Percentiles rank a stretch among this genome's conserved stretches.
Evolutionary conservation across 768 basidiomycete genomes (phyloP).

Genomic region (Mycena galericulata): DNA sequence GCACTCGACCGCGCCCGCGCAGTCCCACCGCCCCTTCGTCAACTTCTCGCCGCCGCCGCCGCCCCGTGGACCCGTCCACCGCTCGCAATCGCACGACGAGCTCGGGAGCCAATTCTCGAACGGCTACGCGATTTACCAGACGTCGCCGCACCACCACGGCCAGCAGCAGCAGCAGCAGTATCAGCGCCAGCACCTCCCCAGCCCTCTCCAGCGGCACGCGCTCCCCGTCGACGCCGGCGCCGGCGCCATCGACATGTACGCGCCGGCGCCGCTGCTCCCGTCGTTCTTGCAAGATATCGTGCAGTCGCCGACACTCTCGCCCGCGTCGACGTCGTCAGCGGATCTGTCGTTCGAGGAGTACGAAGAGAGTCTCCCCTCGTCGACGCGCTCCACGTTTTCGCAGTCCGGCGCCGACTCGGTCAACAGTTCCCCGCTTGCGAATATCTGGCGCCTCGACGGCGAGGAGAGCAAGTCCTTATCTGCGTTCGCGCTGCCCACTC

Average conservation of each 20-base stretch:
- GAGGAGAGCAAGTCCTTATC: constrained; percentile 71
- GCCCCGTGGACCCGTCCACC: constrained; percentile 54
- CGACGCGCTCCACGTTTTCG: constrained; percentile 42
- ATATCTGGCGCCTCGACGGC: constrained; percentile 81
- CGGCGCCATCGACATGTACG: constrained; percentile 32
- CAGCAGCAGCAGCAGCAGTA: constrained; percentile 32
- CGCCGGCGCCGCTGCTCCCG: constrained; percentile 71
- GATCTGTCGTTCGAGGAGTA: constrained; percentile 75
- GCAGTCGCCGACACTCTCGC: constrained; percentile 73
- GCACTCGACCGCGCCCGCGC: constrained; percentile 61
- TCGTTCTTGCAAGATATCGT: constrained; percentile 84
- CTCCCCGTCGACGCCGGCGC: constrained; percentile 20
- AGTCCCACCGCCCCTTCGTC: constrained; percentile 54
- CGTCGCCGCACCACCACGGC: constrained; percentile 55
- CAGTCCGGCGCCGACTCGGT: constrained; percentile 41
- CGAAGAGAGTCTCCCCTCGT: constrained; percentile 50
- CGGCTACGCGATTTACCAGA: constrained; percentile 71
- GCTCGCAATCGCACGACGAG: constrained; percentile 65
- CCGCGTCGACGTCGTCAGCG: constrained; percentile 73
- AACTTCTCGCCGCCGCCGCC: constrained; percentile 48
- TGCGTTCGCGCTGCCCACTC: constrained; percentile 59
- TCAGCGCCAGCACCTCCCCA: constrained; percentile 34
- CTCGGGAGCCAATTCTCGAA: constrained; percentile 56
- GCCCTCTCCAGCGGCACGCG: constrained; percentile 32
- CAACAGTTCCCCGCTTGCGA: constrained; percentile 52